Base-by-base conservation (phyloP, 2,329 filamentous ascomycete genomes). In the Trichocomaceae sp. region DNA sequence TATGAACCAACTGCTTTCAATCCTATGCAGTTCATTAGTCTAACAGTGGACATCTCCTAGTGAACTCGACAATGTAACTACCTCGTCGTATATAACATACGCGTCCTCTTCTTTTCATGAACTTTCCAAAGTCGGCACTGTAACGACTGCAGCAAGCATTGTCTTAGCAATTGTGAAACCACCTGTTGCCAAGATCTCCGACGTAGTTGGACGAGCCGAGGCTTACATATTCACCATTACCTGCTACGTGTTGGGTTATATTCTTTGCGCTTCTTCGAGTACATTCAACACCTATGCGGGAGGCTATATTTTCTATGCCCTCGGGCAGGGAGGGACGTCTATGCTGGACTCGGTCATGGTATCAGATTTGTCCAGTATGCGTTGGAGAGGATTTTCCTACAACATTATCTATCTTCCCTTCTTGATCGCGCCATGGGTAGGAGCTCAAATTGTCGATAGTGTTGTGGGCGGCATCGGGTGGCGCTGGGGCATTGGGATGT, bases 401-500 rank as follows among this genome's bases (percentile, higher is more conserved):
- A 69, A 66, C 10, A 58, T 74, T 5, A 62, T 69, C 42, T 75
- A 70, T 50, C 59, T 72, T 1, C 74, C 74, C 0, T 74, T 71
- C 50, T 60, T 76, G 19, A 62, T 76, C 47, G 71, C 67, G 2
- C 71, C 73, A 0, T 76, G 72, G 70, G 59, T 71, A 2, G 69
- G 72, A 3, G 72, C 71, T 1, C 67, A 72, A 48, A 74, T 76
- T 37, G 67, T 71, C n/a, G 66, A 75, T 10, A 68, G 62, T 22
- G 73, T 73, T 1, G 62, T 74, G 2, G 59, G 63, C 22, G 68
- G 66, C 1, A 75, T 75, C 35, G 73, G 73, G 5, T 77, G 73
- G 74, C 62, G 73, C 31, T 75, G 72, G 72, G 73, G 72, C 31
- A 75, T 73, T 45, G 73, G 72, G 50, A 74, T 75, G 68, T 72